Conservation (phyloP, 2,329 filamentous ascomycete genomes). For the Lasiodiplodia sp. region DNA sequence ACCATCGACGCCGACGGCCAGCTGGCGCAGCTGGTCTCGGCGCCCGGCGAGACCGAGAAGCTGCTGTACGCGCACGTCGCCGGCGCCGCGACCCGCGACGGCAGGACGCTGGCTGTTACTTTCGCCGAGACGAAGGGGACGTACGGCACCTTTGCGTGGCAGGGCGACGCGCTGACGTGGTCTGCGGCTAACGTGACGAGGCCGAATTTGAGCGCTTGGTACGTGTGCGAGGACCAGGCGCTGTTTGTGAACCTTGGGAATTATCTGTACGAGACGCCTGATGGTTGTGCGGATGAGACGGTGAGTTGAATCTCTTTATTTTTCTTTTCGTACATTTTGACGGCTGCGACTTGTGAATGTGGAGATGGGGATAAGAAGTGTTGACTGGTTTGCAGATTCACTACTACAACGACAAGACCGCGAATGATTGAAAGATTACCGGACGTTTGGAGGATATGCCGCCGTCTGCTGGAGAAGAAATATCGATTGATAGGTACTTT, state of each 20-base stretch:
- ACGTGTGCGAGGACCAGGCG: conserved; percentile 61
- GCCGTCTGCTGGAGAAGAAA: too few species aligned
- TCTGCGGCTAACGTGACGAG: conserved; percentile 55
- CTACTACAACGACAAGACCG: conserved; percentile 48
- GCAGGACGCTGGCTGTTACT: conserved; percentile 54
- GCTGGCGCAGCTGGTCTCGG: conserved; percentile 62
- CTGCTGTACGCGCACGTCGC: conserved; percentile 44
- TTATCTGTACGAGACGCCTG: conserved; percentile 65
- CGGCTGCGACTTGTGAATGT: not conserved
- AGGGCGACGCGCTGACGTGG: conserved; percentile 67
- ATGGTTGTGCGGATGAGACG: conserved; percentile 66
- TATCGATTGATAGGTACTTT: too few species aligned
- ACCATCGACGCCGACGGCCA: conserved; percentile 61
- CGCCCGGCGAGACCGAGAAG: conserved; percentile 50
- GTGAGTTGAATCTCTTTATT: not conserved
- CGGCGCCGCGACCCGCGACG: conserved; percentile 40
- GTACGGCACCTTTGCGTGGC: conserved; percentile 65
- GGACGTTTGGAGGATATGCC: too few species aligned
- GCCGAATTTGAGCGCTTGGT: conserved; percentile 66
- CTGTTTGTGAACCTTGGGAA: conserved; percentile 67
- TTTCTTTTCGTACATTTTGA: not conserved
- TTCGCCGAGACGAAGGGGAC: conserved; percentile 61
- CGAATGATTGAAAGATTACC: conserved; percentile 34
- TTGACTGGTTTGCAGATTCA: conserved; percentile 38
- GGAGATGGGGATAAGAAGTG: not conserved